phyloP scores from a whole-genome alignment of 2,329 filamentous ascomycete species.

The Talaromyces sp. region DNA sequence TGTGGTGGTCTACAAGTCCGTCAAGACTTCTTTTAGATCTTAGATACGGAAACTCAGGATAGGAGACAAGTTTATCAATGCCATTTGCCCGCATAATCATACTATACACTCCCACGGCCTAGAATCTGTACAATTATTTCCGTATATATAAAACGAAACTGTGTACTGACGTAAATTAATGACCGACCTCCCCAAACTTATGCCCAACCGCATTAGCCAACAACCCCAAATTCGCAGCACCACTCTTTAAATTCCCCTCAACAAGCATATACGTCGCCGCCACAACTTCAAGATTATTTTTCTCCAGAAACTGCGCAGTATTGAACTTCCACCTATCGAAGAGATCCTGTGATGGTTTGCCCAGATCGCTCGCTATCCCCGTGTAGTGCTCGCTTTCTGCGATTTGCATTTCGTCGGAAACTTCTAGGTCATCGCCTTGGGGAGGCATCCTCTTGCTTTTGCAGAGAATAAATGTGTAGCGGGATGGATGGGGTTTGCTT shows the following conservation, averaged over 20 bases:
- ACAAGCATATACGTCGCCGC: constrained; percentile 22
- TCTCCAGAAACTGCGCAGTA: constrained; percentile 17
- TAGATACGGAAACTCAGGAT: background rate
- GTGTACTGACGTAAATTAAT: background rate
- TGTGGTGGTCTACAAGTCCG: constrained; percentile 25
- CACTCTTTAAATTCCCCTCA: constrained; percentile 20
- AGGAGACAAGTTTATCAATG: background rate
- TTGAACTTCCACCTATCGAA: constrained; percentile 21
- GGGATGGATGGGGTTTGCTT: constrained; percentile 21
- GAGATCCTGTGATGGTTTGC: constrained; percentile 18
- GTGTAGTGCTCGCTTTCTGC: constrained; percentile 3
- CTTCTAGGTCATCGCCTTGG: background rate
- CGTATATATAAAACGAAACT: background rate
- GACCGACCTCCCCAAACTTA: constrained; percentile 19
- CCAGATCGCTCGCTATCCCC: constrained; percentile 15
- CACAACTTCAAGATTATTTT: constrained; percentile 18
- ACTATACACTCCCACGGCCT: background rate
- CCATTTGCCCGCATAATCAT: background rate
- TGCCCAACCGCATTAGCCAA: constrained; percentile 17
- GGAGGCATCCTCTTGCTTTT: background rate
- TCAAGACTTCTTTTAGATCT: constrained; percentile 5
- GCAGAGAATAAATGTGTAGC: constrained; percentile 21
- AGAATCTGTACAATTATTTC: too few relatives aligned
- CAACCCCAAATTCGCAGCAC: constrained; percentile 11
- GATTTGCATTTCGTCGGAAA: background rate